phyloP scores from a whole-genome alignment of 2,329 filamentous ascomycete genomes.

The Trichoderma arundinaceum region DNA sequence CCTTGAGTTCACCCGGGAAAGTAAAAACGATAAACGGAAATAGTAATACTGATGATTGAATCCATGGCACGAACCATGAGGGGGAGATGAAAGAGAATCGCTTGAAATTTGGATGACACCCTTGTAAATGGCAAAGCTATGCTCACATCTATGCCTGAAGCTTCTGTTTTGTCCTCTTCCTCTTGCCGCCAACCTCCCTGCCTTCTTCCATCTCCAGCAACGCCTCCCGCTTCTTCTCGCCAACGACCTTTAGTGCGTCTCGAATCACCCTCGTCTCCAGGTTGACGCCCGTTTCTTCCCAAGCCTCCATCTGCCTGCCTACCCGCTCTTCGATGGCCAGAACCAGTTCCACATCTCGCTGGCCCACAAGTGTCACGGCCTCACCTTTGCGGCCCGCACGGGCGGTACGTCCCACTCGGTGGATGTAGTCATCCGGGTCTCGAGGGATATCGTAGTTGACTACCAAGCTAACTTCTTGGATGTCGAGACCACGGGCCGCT shows the following conservation, averaged over 20 bases:
- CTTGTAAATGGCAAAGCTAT: conserved; percentile 4
- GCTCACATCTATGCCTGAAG: conserved; percentile 46
- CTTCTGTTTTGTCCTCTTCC: conserved; percentile 67
- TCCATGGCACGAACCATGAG: not conserved
- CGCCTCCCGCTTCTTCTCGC: conserved; percentile 95
- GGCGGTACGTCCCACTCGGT: conserved; percentile 92
- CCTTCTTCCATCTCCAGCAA: conserved; percentile 90
- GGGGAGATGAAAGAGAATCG: conserved; percentile 1
- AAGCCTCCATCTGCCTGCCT: conserved; percentile 78
- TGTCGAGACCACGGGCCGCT: conserved; percentile 91
- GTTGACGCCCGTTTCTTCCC: conserved; percentile 89
- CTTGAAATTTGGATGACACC: conserved; percentile 1
- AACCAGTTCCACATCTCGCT: conserved; percentile 90
- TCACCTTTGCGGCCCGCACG: conserved; percentile 85
- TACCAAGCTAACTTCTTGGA: conserved; percentile 87
- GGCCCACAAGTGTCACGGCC: conserved; percentile 86
- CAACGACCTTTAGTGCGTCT: conserved; percentile 85
- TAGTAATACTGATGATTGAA: not conserved
- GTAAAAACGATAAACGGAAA: not conserved
- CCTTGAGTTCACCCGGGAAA: not conserved
- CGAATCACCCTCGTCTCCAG: conserved; percentile 87
- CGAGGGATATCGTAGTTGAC: conserved; percentile 95
- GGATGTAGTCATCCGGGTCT: conserved; percentile 97
- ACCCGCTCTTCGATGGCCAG: conserved; percentile 87
- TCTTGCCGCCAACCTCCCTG: conserved; percentile 87